phyloP scores from a whole-genome alignment of 108 stramenopile genomes.

The Nannochloropsis gaditana region DNA sequence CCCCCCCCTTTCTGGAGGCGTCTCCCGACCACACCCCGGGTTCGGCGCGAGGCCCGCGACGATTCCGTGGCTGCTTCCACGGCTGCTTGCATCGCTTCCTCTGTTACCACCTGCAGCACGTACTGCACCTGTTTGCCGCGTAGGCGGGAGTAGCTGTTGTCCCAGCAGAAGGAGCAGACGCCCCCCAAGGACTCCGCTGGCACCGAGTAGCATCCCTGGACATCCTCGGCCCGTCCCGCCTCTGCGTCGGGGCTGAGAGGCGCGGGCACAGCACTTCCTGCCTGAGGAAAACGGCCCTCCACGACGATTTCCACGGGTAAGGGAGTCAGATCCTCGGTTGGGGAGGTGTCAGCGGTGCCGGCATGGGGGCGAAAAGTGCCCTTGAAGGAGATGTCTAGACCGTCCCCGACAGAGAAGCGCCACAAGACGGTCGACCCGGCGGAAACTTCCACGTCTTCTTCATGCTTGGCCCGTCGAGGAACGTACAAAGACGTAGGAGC shows the following conservation, averaged over 20 bases:
- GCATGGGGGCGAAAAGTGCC: constrained; percentile 30
- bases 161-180: constrained; percentile 35
- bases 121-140: constrained; percentile 43
- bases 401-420: constrained; percentile 37
- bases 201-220: not conserved
- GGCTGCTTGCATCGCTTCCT: constrained; percentile 41
- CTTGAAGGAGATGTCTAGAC: constrained; percentile 41
- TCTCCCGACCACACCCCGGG: not conserved
- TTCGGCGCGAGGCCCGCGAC: not conserved
- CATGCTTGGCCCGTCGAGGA: constrained; percentile 36
- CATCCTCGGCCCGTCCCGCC: constrained; percentile 1
- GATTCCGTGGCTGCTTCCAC: constrained; percentile 42
- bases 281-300: not conserved
- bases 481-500: constrained; percentile 28
- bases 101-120: constrained; percentile 35
- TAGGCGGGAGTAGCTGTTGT: constrained; percentile 40
- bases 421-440: constrained; percentile 43
- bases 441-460: constrained; percentile 36
- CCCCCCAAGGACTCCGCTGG: not conserved
- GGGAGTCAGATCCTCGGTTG: not conserved
- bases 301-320: not conserved
- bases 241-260: not conserved
- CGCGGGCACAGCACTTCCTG: not conserved
- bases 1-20: not conserved
- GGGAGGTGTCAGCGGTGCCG: not conserved